A percentile compares a stretch with the other conserved stretches of the same genome.
Conservation (phyloP, 345 rosid genomes). For the Corchorus olitorius region DNA sequence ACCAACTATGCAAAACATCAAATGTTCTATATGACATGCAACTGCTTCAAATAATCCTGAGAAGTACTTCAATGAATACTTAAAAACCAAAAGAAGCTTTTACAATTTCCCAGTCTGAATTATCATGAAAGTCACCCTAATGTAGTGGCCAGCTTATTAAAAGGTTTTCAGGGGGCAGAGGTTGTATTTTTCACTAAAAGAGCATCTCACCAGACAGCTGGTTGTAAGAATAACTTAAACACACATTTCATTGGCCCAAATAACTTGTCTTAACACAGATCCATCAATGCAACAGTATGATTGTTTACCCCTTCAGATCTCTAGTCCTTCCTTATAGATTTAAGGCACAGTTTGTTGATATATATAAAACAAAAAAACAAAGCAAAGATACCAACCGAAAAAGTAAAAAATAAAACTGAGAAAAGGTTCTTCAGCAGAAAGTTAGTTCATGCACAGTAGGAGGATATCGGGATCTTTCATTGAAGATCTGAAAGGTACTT, state of each 20-base stretch:
- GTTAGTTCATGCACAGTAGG: too few relatives aligned
- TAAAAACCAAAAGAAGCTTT: not conserved
- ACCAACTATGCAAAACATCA: not conserved
- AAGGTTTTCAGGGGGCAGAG: not conserved
- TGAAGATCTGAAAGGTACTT: slow-evolving; percentile 8
- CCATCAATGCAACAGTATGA: not conserved
- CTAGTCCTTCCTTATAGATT: not conserved
- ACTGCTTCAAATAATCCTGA: not conserved
- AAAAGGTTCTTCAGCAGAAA: too few relatives aligned
- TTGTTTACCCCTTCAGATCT: not conserved
- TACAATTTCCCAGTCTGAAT: not conserved
- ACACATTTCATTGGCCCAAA: not conserved
- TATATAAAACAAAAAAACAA: not conserved
- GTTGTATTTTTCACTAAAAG: slow-evolving; percentile 1
- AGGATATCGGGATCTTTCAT: too few relatives aligned
- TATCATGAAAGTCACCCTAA: not conserved
- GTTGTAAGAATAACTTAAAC: not conserved
- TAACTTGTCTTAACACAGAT: not conserved
- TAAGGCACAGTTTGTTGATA: not conserved
- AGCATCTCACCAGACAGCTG: not conserved
- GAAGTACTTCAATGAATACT: not conserved
- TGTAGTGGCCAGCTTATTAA: not conserved
- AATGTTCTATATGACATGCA: not conserved
- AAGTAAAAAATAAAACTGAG: not conserved
- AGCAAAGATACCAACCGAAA: not conserved